Evolutionary conservation across 2,329 filamentous ascomycete species (phyloP), one percentile per base, ranked within the genome.

Genomic region (Didymella keratinophila): DNA sequence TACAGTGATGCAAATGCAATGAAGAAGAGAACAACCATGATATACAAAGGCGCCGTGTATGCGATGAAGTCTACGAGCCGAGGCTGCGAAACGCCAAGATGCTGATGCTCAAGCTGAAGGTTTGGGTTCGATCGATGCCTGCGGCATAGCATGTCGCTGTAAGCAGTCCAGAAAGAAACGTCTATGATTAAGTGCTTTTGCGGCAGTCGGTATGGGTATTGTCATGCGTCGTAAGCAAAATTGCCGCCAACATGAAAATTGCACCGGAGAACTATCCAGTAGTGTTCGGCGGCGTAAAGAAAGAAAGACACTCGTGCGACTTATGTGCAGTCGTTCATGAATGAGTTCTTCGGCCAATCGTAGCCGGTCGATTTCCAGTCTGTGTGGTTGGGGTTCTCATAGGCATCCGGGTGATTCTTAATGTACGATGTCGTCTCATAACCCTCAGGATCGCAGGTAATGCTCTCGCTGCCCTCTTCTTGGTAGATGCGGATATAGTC

Each of bases 401-500:
- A 91, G 2, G 86, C 82, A 55, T 83, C 80, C 1, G 81, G 80
- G 68, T 91, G 88, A 1, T 82, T 77, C 47, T 78, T 78, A 71
- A 91, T 91, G 72, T 91, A 91, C 1, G 81, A 70, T 0, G 88
- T 91, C 0, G 89, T 91, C 54, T 84, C 83, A 69, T 87, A 91
- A 0, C 84, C 87, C 0, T 80, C 79, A 2, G 89, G 89, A 76
- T 91, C 89, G 73, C 89, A 91, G 16, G 87, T 89, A 48, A 89
- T 69, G 37, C 81, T 81, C 66, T 83, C 80, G 12, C 81, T 78
- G 51, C 84, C 82, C 14, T 83, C 81, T 61, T 88, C 84, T 72
- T 90, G 88, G 68, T 90, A 91, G 49, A 91, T 88, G 14, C 89
- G 84, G 52, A 91, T 81, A 71, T 90, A 90, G 73, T 91, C 88